Evolutionary conservation across 129 eudicot species (phyloP).

Genomic region (Sambucus nigra): DNA sequence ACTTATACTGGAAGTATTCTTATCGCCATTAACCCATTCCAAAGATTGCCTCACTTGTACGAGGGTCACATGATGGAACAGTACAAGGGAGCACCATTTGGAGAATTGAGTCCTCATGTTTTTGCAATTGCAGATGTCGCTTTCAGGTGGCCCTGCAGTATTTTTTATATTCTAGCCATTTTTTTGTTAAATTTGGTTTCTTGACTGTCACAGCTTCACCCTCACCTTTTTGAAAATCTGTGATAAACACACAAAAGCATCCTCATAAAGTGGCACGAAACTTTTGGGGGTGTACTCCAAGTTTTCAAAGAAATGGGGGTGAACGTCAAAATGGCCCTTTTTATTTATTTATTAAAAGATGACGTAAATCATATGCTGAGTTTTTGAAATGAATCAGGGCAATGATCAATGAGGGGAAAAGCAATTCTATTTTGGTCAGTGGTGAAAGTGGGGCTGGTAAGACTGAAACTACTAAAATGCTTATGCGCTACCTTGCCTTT

Average conservation of each 20-base stretch:
- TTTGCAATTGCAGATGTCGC: slow-evolving; percentile 95
- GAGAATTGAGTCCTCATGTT: slow-evolving; percentile 95
- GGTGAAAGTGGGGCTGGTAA: slow-evolving; percentile 99
- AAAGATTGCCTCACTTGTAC: slow-evolving; percentile 77
- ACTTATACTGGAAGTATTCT: slow-evolving; percentile 95
- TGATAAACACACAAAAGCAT: no score
- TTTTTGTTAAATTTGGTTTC: slow-evolving; percentile 4
- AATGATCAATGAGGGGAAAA: slow-evolving; percentile 82
- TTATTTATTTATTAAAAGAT: no score
- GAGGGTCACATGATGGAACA: slow-evolving; percentile 82
- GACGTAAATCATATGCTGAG: slow-evolving; percentile 19
- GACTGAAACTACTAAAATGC: slow-evolving; percentile 99
- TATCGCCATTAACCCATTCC: slow-evolving; percentile 95
- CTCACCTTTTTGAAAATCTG: no score
- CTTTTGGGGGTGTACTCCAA: no score
- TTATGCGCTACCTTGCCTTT: slow-evolving; percentile 94
- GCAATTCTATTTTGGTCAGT: slow-evolving; percentile 92
- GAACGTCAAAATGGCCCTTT: no score
- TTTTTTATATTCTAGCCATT: slow-evolving; percentile 8
- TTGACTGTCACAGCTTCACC: no score
- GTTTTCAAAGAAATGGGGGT: no score
- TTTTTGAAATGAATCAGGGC: slow-evolving; percentile 46
- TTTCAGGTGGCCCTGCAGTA: slow-evolving; percentile 46
- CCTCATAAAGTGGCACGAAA: no score
- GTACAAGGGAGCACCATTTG: slow-evolving; percentile 81